Percentiles rank a stretch among this genome's conserved stretches.
Conservation (phyloP, 2,329 filamentous ascomycete genomes). For the Aspergillus neoniger region DNA sequence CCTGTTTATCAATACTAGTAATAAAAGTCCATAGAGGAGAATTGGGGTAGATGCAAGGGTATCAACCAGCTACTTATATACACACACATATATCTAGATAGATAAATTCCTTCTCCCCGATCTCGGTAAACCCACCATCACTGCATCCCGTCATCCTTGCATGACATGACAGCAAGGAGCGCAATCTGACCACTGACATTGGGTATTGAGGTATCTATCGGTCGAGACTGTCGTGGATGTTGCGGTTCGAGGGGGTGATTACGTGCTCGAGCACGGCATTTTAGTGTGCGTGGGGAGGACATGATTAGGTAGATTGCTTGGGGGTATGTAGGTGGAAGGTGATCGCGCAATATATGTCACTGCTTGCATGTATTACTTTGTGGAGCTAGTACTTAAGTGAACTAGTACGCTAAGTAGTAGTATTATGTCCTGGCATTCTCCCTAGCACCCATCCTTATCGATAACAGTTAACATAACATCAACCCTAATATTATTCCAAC, state of each 20-base stretch:
- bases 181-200: no score
- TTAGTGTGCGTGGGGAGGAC: slow-evolving; percentile 4
- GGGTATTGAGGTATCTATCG: neutral
- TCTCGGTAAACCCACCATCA: no score
- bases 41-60: neutral
- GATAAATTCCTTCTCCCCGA: no score
- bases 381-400: no score
- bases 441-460: neutral
- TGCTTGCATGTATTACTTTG: no score
- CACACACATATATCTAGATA: no score
- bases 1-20: no score
- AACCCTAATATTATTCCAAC: no score
- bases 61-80: no score
- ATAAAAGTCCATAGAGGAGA: no score
- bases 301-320: neutral
- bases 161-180: neutral
- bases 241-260: slow-evolving; percentile 28
- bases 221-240: slow-evolving; percentile 21
- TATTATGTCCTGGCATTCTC: neutral
- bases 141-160: neutral
- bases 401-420: neutral
- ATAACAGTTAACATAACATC: neutral
- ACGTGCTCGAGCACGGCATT: slow-evolving; percentile 37
- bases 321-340: neutral
- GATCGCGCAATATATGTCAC: neutral